Evolutionary conservation across 768 basidiomycete genomes (phyloP).

Genomic region (Cystofilobasidium ferigula): DNA sequence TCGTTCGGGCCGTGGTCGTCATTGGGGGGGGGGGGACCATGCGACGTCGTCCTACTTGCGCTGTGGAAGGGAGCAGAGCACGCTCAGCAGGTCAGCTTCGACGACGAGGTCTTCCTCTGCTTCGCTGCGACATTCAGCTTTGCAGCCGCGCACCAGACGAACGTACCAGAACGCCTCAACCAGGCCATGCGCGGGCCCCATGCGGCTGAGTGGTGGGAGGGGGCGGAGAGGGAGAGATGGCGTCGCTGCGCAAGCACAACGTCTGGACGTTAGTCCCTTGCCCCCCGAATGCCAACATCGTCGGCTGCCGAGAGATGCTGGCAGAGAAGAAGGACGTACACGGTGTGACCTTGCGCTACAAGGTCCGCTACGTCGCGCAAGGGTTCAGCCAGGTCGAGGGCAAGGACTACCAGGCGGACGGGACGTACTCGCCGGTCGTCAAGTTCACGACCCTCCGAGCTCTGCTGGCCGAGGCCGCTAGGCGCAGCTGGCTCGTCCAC

Average conservation of each 20-base stretch:
- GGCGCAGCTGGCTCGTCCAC: too few species aligned
- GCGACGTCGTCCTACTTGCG: neutral
- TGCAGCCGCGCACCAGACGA: too few species aligned
- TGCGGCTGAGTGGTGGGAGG: too few species aligned
- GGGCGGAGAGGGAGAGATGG: neutral
- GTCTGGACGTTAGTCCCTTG: neutral
- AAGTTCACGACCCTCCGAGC: constrained; percentile 6
- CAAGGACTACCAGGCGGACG: constrained; percentile 8
- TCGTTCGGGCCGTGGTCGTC: neutral
- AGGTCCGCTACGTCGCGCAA: neutral
- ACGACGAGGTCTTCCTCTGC: too few species aligned
- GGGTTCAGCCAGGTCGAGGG: too few species aligned
- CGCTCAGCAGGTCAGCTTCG: too few species aligned
- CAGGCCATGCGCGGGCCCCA: too few species aligned
- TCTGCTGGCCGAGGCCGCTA: too few species aligned
- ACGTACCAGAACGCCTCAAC: too few species aligned
- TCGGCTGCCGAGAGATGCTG: neutral
- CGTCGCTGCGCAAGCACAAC: neutral
- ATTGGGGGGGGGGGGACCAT: neutral
- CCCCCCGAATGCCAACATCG: neutral
- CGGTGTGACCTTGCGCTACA: neutral
- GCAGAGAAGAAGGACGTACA: constrained; percentile 1
- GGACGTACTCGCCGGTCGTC: neutral
- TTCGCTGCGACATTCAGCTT: too few species aligned
- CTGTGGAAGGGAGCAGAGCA: too few species aligned